phyloP scores from a whole-genome alignment of 1,284 basidiomycete genomes.

The Coriolopsis trogii region DNA sequence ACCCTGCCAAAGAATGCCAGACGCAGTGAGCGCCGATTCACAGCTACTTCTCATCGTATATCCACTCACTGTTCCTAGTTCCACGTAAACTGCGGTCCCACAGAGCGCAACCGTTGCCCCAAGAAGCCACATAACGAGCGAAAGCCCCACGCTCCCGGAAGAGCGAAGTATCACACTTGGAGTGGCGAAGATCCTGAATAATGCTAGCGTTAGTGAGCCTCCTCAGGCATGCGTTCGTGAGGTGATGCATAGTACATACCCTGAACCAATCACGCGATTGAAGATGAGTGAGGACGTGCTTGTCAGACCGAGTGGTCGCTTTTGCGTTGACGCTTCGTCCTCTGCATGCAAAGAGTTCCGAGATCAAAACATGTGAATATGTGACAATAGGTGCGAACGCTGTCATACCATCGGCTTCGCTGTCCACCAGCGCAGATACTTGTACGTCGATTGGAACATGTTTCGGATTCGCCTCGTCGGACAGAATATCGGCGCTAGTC shows the following conservation, averaged over 20 bases:
- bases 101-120: slow-evolving; percentile 64
- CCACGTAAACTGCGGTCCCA: slow-evolving; percentile 74
- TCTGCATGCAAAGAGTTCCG: no score
- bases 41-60: no score
- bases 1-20: no score
- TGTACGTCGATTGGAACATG: slow-evolving; percentile 18
- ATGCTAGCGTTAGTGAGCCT: no score
- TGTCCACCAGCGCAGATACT: background rate
- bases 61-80: slow-evolving; percentile 70
- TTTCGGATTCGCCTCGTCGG: slow-evolving; percentile 5
- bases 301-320: slow-evolving; percentile 37
- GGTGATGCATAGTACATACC: no score
- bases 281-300: slow-evolving; percentile 74
- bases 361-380: no score
- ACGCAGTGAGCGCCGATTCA: no score
- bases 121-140: slow-evolving; percentile 71
- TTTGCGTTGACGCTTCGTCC: slow-evolving; percentile 19
- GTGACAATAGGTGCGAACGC: no score
- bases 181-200: slow-evolving; percentile 70
- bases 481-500: background rate
- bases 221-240: background rate
- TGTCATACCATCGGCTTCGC: slow-evolving; percentile 6
- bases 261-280: slow-evolving; percentile 77
- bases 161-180: slow-evolving; percentile 68
- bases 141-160: slow-evolving; percentile 65